Evolutionary conservation across 169 alveolate species (phyloP), one percentile per base, ranked within the genome.

Genomic region (Cystoisospora suis): DNA sequence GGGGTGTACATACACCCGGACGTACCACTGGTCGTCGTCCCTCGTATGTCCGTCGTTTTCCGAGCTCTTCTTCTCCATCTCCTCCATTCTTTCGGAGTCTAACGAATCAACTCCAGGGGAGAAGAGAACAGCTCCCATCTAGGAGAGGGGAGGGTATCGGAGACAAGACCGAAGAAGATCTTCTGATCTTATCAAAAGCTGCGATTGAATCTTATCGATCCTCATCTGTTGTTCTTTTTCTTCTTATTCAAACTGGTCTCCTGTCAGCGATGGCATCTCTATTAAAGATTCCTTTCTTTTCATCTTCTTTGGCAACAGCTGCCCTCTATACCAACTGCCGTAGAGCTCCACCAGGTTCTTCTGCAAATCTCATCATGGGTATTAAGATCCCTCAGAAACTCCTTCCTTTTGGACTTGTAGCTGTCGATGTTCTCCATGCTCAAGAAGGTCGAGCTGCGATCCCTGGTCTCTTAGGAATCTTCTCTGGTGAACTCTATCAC

Each of bases 381-480:
- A 69, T 88, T 0, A 23, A 45, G 36, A 23, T 87, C 36, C 87
- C 36, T 38, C 61, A 87, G 1, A 56, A 87, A 72, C 75, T 6
- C 65, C 72, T 88, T 4, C 92, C 92, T 17, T 88, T 9, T 49
- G 92, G 53, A 40, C 0, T 1, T 29, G 9, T 38, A 38, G 42
- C 45, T 15, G 32, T 88, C 56, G 92, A 88, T 38, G 92, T 88
- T 40, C 58, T 88, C 34, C 59, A 70, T 15, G 79, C 92, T 27
- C 92, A 88, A 69, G 44, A 12, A 9, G 58, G 32, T 29, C 49
- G 56, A 0, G 86, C 92, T 4, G 92, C 92, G 23, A 20, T 88
- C 29, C 92, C 92, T 17, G 86, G 85, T 3, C 86, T 88, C n/a
- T 6, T 69, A 49, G 92, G 92, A 0, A 72, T 88, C 58, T 70